Evolutionary conservation across 202 grass and related monocot species (phyloP).

Genomic region (Carex sylvatica): DNA sequence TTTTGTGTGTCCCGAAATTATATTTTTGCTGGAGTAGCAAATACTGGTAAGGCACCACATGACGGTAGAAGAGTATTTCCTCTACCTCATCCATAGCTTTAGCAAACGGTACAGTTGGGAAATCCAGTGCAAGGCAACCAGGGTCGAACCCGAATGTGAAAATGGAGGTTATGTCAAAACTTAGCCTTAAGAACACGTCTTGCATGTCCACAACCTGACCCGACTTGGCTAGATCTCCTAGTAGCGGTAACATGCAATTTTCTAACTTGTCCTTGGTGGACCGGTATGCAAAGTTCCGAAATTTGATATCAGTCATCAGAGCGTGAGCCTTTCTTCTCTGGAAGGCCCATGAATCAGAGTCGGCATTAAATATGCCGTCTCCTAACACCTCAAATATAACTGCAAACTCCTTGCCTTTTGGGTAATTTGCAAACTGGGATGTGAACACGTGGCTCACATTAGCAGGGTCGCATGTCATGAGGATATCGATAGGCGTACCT

Average conservation of each 20-base stretch:
- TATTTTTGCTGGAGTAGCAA: slow-evolving; percentile 37
- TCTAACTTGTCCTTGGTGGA: slow-evolving; percentile 53
- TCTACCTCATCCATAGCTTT: slow-evolving; percentile 60
- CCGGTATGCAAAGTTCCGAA: slow-evolving; percentile 35
- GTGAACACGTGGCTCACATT: slow-evolving; percentile 66
- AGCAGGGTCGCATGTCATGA: slow-evolving; percentile 59
- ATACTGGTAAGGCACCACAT: slow-evolving; percentile 39
- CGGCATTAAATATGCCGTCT: slow-evolving; percentile 58
- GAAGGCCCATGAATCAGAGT: slow-evolving; percentile 60
- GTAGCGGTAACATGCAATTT: slow-evolving; percentile 43
- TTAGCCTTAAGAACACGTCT: slow-evolving; percentile 70
- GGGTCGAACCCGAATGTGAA: slow-evolving; percentile 74
- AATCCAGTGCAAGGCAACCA: slow-evolving; percentile 47
- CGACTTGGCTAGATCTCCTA: slow-evolving; percentile 33
- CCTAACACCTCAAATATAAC: slow-evolving; percentile 63
- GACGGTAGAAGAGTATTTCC: slow-evolving; percentile 70
- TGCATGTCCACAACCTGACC: slow-evolving; percentile 44
- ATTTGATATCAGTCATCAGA: slow-evolving; percentile 40
- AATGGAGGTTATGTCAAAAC: slow-evolving; percentile 71
- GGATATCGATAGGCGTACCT: slow-evolving; percentile 35
- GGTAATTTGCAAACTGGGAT: slow-evolving; percentile 65
- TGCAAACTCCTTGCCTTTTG: slow-evolving; percentile 64
- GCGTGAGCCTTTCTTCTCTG: slow-evolving; percentile 58
- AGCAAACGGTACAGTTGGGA: slow-evolving; percentile 58
- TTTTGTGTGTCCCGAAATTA: slow-evolving; percentile 42